phyloP scores from a whole-genome alignment of 2,329 filamentous ascomycete genomes.

The Colletotrichum sojae region DNA sequence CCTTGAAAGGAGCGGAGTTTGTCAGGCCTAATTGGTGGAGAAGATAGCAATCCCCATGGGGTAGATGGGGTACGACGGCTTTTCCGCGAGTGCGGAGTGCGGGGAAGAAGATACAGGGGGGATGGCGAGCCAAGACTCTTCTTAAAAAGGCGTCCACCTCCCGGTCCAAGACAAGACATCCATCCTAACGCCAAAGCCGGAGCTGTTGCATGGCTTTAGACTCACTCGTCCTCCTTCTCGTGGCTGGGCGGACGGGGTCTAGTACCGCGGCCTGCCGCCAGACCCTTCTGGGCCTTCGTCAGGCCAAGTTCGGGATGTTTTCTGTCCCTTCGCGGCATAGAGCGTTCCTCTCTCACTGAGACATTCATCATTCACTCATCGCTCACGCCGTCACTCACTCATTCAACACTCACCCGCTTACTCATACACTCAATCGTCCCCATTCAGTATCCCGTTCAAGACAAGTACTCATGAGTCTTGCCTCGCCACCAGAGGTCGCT shows the following conservation, averaged over 20 bases:
- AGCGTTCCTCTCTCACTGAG: not conserved
- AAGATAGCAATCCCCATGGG: slow-evolving; percentile 29
- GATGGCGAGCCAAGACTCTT: slow-evolving; percentile 18
- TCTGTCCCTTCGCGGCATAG: not conserved
- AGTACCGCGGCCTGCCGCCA: slow-evolving; percentile 6
- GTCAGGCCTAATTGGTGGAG: slow-evolving; percentile 34
- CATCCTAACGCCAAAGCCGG: not conserved
- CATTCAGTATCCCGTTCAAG: no score
- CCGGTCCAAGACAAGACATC: slow-evolving; percentile 9
- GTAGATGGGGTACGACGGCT: slow-evolving; percentile 34
- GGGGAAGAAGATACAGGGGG: slow-evolving; percentile 23
- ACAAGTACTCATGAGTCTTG: not conserved
- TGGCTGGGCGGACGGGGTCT: slow-evolving; percentile 16
- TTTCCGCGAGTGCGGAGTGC: slow-evolving; percentile 37
- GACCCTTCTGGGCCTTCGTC: not conserved
- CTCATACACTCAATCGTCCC: no score
- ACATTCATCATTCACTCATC: not conserved
- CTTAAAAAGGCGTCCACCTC: slow-evolving; percentile 12
- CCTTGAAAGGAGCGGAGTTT: slow-evolving; percentile 16
- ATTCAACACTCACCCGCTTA: no score
- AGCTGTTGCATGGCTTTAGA: slow-evolving; percentile 8
- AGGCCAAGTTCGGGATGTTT: not conserved
- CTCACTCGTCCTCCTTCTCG: not conserved
- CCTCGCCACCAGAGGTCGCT: not conserved
- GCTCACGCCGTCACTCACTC: no score